These are phyloP conservation scores for Neophaeococcomyces aloes DNA, from an alignment of 2,329 filamentous ascomycete species.

Conservation along the genomic window DNA sequence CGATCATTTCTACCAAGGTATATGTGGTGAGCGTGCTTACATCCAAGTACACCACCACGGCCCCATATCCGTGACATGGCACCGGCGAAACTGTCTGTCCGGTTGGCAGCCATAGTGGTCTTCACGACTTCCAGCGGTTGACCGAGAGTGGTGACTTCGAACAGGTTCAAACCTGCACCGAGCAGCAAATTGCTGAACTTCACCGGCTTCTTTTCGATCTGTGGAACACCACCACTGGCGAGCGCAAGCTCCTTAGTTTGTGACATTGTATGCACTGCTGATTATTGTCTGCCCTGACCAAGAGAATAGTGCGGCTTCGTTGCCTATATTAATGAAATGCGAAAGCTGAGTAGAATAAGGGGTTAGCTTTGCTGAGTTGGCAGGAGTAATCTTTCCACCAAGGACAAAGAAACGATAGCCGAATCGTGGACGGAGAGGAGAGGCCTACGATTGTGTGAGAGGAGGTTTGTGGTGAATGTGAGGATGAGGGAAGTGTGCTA, in stretches of 20 bases:
- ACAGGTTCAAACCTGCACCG: conserved; percentile 88
- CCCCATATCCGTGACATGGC: conserved; percentile 83
- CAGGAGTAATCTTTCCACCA: no score
- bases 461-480: no score
- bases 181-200: conserved; percentile 99
- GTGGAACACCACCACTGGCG: conserved; percentile 17
- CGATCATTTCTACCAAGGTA: neutral
- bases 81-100: conserved; percentile 71
- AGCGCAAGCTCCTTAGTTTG: neutral
- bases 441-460: no score
- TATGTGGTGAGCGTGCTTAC: conserved; percentile 59
- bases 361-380: neutral
- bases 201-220: conserved; percentile 95
- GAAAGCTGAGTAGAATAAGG: neutral
- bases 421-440: no score
- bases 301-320: conserved; percentile 61
- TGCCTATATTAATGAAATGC: conserved; percentile 14
- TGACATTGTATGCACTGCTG: conserved; percentile 49
- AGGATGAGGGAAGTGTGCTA: no score
- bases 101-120: conserved; percentile 98
- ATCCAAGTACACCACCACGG: conserved; percentile 86
- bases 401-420: no score
- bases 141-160: conserved; percentile 67
- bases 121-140: conserved; percentile 96
- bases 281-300: conserved; percentile 82